A percentile compares a stretch with the other conserved stretches of the same genome.
Evolutionary conservation across 176 grass and related monocot species (phyloP).

Genomic region (Triticum timopheevii): DNA sequence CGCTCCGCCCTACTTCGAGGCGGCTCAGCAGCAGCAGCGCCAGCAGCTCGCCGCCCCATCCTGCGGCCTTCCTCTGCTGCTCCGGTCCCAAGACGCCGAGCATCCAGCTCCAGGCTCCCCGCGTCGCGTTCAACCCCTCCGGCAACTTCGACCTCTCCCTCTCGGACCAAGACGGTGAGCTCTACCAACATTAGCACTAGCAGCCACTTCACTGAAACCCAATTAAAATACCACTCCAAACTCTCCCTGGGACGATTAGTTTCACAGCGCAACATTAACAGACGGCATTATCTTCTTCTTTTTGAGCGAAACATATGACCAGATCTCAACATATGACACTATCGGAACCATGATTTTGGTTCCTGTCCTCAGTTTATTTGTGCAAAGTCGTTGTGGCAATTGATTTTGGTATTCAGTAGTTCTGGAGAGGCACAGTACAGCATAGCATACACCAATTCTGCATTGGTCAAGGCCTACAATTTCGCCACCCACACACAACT

Average conservation of each 20-base stretch:
- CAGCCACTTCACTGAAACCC: not conserved
- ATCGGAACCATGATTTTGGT: not conserved
- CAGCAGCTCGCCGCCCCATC: not conserved
- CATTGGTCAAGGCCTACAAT: not conserved
- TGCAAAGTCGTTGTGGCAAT: not conserved
- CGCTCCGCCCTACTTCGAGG: not conserved
- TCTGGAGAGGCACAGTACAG: not conserved
- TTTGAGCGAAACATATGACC: too few species aligned
- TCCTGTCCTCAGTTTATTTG: not conserved
- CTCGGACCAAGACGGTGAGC: slow-evolving; percentile 46
- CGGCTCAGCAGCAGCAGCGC: not conserved
- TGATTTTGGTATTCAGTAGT: not conserved
- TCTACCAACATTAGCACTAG: not conserved
- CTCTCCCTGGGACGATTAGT: not conserved
- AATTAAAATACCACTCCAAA: not conserved
- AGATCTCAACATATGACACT: too few species aligned
- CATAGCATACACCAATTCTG: not conserved
- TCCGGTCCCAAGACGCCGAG: not conserved
- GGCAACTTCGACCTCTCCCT: slow-evolving; percentile 87
- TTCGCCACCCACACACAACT: not conserved
- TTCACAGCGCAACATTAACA: not conserved
- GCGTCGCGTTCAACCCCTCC: slow-evolving; percentile 81
- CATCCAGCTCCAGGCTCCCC: slow-evolving; percentile 2
- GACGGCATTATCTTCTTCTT: not conserved
- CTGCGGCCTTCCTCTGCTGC: not conserved